Conservation (phyloP, 345 rosid species). For the Lumnitzera littorea region DNA sequence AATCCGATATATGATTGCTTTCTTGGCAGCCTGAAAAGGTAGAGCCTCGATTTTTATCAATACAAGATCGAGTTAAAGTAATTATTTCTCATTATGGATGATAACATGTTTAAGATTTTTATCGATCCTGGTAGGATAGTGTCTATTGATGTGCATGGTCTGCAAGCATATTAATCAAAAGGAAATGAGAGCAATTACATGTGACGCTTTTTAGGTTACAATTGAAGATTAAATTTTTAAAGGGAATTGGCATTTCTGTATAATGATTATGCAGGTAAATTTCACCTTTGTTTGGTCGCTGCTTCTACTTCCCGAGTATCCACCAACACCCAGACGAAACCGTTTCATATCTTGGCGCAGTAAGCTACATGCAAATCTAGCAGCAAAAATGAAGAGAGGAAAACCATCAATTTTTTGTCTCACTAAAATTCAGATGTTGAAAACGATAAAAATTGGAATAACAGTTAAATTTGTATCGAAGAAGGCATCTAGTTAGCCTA, state of each 20-base stretch:
- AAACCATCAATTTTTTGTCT: neutral
- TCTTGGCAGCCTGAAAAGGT: slow-evolving; percentile 50
- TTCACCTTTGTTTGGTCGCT: slow-evolving; percentile 17
- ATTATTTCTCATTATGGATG: neutral
- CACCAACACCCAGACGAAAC: slow-evolving; percentile 31
- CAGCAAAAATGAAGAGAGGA: slow-evolving; percentile 10
- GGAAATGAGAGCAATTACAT: too few relatives aligned
- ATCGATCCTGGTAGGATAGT: too few relatives aligned
- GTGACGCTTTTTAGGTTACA: too few relatives aligned
- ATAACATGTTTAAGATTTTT: too few relatives aligned
- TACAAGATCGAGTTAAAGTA: neutral
- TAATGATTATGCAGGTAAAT: neutral
- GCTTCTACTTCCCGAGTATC: slow-evolving; percentile 24
- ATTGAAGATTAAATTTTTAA: too few relatives aligned
- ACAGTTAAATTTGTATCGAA: neutral
- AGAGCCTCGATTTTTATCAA: too few relatives aligned
- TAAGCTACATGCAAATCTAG: slow-evolving; percentile 76
- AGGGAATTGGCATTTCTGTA: too few relatives aligned
- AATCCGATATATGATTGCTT: slow-evolving; percentile 43
- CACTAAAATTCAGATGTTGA: neutral
- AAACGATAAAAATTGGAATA: too few relatives aligned
- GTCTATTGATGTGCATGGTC: too few relatives aligned
- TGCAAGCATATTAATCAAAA: too few relatives aligned
- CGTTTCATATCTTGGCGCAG: slow-evolving; percentile 75
- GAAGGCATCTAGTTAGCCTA: slow-evolving; percentile 38